A percentile compares a stretch with the other conserved stretches of the same genome.
Conservation (phyloP, 208 protist species). For the Wallacemonas rigidus region DNA sequence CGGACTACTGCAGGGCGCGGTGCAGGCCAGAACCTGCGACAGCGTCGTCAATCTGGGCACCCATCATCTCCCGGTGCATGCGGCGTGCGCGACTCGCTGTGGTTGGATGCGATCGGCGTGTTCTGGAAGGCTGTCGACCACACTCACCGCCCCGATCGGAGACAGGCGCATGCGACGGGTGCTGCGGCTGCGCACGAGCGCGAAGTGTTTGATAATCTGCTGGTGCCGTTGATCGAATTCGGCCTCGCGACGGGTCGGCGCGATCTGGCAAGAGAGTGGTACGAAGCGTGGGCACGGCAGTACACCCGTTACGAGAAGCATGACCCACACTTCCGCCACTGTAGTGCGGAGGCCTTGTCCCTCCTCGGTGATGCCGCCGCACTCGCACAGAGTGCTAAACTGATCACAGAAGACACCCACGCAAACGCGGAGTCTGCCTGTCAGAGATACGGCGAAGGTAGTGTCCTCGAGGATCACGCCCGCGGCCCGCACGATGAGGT, state of each 20-base stretch:
- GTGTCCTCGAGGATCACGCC: no score
- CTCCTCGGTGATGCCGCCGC: constrained; percentile 39
- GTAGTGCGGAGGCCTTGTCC: constrained; percentile 53
- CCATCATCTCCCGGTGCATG: no score
- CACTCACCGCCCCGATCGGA: constrained; percentile 18
- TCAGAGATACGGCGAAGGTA: no score
- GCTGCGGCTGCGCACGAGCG: constrained; percentile 36
- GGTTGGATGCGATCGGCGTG: constrained; percentile 54
- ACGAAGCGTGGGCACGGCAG: constrained; percentile 37
- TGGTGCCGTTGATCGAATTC: constrained; percentile 55
- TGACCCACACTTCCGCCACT: constrained; percentile 24
- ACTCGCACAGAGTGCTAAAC: constrained; percentile 27
- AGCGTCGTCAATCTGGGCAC: no score
- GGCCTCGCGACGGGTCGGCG: constrained; percentile 28
- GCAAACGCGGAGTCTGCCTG: neutral
- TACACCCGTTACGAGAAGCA: constrained; percentile 30
- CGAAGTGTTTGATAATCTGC: constrained; percentile 42
- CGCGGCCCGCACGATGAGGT: neutral
- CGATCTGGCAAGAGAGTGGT: constrained; percentile 59
- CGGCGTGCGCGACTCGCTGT: constrained; percentile 24
- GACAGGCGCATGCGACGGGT: neutral
- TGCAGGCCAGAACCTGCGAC: no score
- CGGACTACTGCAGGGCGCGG: no score
- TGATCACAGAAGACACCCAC: constrained; percentile 1
- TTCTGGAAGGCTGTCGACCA: constrained; percentile 83